Evolutionary conservation across 176 grass and related monocot genomes (phyloP).

Genomic region (Alloteropsis semialata): DNA sequence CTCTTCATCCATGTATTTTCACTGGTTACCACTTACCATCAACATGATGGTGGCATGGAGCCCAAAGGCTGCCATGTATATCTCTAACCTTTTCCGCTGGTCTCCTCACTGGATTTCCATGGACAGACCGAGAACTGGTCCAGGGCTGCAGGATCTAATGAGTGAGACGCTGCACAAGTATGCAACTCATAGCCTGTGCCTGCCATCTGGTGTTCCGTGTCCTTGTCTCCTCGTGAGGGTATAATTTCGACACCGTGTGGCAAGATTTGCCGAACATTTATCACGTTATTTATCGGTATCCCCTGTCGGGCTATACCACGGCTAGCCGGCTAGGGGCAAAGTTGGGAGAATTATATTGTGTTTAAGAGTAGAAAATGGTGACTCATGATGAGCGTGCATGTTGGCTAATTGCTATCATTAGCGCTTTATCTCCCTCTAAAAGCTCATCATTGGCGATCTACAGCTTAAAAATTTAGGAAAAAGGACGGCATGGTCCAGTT

Average conservation of each 20-base stretch:
- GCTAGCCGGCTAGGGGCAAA: background rate
- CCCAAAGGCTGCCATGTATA: constrained; percentile 27
- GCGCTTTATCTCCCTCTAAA: constrained; percentile 7
- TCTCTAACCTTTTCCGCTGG: constrained; percentile 4
- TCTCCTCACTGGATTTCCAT: constrained; percentile 21
- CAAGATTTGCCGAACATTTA: constrained; percentile 14
- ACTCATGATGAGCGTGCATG: background rate
- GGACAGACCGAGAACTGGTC: constrained; percentile 24
- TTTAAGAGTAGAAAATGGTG: constrained; percentile 18
- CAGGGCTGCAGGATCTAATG: constrained; percentile 32
- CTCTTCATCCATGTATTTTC: too few species aligned
- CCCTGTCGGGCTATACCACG: background rate
- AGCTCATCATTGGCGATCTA: constrained; percentile 20
- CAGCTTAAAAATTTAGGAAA: background rate
- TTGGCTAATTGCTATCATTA: constrained; percentile 15
- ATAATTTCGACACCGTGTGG: constrained; percentile 23
- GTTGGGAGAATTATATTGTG: constrained; percentile 17
- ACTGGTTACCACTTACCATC: too few species aligned
- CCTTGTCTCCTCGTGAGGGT: constrained; percentile 2
- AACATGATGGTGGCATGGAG: constrained; percentile 17
- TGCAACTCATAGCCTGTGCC: constrained; percentile 17
- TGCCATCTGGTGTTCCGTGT: background rate
- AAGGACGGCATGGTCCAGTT: background rate
- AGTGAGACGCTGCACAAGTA: background rate
- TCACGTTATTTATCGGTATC: background rate